Conservation (phyloP, 2,329 filamentous ascomycete species). For the Colletotrichum tropicicola region DNA sequence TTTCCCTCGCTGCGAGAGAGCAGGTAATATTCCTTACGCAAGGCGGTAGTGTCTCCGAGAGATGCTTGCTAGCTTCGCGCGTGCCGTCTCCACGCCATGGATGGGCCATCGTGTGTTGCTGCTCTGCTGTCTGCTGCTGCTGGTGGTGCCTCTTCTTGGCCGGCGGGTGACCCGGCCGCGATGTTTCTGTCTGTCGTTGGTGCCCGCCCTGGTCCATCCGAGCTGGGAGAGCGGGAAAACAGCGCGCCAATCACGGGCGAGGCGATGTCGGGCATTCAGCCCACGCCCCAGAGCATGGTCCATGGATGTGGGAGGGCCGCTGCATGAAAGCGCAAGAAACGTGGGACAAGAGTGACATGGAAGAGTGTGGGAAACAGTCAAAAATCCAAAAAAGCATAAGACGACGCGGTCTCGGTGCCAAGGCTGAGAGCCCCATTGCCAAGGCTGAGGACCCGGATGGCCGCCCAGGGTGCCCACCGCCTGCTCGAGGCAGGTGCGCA, state of each 20-base stretch:
- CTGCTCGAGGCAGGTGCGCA: not conserved
- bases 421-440: conserved; percentile 27
- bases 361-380: conserved; percentile 1
- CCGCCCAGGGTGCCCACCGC: not conserved
- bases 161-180: no score
- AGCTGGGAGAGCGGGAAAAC: not conserved
- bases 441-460: conserved; percentile 28
- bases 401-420: conserved; percentile 22
- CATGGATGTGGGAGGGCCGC: no score
- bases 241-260: conserved; percentile 1
- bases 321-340: not conserved
- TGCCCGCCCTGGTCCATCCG: no score
- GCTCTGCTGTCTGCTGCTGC: no score
- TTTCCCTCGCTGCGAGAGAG: not conserved
- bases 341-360: no score
- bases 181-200: no score
- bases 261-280: not conserved
- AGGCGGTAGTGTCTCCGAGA: not conserved
- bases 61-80: not conserved
- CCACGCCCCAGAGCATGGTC: not conserved
- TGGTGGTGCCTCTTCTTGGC: no score
- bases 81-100: conserved; percentile 2
- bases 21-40: not conserved
- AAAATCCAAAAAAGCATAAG: conserved; percentile 13
- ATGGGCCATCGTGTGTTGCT: no score